Conservation (phyloP, 2,329 filamentous ascomycete genomes). For the Triangularia setosa region DNA sequence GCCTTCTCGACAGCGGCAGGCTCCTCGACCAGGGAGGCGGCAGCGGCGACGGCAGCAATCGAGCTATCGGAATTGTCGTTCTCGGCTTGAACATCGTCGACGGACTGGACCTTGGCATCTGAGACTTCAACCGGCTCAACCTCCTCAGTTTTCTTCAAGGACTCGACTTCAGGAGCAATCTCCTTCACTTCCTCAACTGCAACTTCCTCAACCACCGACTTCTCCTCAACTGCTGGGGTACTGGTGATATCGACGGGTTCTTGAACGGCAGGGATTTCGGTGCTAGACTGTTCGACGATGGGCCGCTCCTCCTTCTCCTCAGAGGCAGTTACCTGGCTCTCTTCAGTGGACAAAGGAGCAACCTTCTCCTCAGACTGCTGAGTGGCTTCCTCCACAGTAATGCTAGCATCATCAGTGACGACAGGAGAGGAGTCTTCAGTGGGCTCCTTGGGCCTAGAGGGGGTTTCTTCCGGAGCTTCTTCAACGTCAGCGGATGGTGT, state of each 20-base stretch:
- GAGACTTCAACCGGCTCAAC: not conserved
- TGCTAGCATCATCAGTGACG: conserved; percentile 6
- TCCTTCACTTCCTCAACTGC: not conserved
- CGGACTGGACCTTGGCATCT: not conserved
- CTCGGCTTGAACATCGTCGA: conserved; percentile 9
- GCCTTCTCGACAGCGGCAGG: not conserved
- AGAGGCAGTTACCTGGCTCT: not conserved
- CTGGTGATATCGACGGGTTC: not conserved
- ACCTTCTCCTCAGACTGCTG: not conserved
- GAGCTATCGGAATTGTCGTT: not conserved
- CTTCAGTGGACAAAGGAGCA: not conserved
- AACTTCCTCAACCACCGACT: not conserved
- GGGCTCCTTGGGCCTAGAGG: not conserved
- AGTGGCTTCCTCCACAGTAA: conserved; percentile 3
- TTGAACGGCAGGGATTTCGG: not conserved
- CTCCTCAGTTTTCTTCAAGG: not conserved
- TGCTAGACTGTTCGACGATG: not conserved
- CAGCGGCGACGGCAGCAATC: not conserved
- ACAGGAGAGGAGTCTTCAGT: conserved; percentile 10
- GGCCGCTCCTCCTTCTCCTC: conserved; percentile 15
- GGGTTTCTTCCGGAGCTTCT: not conserved
- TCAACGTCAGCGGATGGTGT: conserved; percentile 1
- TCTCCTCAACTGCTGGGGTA: not conserved
- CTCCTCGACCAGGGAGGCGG: conserved; percentile 6
- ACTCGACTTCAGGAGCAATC: not conserved